These are phyloP conservation scores for Microsporum canis DNA, from an alignment of 2,329 filamentous ascomycete species.

Conservation along the genomic window DNA sequence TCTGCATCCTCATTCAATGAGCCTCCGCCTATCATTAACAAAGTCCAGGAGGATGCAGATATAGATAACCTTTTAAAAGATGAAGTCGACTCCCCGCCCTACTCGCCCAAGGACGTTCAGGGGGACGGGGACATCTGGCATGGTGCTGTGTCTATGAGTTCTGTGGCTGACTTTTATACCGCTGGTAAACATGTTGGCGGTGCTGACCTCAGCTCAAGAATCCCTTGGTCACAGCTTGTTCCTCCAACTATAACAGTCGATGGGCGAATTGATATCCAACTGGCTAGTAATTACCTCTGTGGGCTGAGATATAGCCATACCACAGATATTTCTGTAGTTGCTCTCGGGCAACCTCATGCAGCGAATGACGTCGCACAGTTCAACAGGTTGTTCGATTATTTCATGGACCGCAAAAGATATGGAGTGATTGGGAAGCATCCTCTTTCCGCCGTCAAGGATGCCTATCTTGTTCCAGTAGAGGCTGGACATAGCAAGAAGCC, in stretches of 20 bases:
- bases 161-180: conserved; percentile 62
- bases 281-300: conserved; percentile 84
- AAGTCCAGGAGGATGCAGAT: conserved; percentile 61
- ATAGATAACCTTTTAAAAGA: conserved; percentile 81
- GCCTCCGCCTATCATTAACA: conserved; percentile 31
- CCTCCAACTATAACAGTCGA: conserved; percentile 55
- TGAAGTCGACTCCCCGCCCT: conserved; percentile 65
- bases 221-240: conserved; percentile 66
- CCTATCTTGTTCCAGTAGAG: conserved; percentile 79
- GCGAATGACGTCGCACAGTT: conserved; percentile 51
- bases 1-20: conserved; percentile 13
- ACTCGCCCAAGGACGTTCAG: conserved; percentile 65
- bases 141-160: conserved; percentile 64
- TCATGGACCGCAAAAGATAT: conserved; percentile 68
- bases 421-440: conserved; percentile 74
- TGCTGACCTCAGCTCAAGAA: conserved; percentile 56
- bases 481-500: conserved; percentile 58
- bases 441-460: conserved; percentile 67
- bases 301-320: conserved; percentile 69
- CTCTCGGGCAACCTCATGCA: conserved; percentile 53
- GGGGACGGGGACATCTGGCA: conserved; percentile 67
- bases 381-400: conserved; percentile 74
- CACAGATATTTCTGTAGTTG: conserved; percentile 74
- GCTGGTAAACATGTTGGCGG: conserved; percentile 77
- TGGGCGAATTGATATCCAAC: conserved; percentile 61